phyloP scores from a whole-genome alignment of 192 early-diverging fungal genomes.

The Jimgerdemannia flammicorona region DNA sequence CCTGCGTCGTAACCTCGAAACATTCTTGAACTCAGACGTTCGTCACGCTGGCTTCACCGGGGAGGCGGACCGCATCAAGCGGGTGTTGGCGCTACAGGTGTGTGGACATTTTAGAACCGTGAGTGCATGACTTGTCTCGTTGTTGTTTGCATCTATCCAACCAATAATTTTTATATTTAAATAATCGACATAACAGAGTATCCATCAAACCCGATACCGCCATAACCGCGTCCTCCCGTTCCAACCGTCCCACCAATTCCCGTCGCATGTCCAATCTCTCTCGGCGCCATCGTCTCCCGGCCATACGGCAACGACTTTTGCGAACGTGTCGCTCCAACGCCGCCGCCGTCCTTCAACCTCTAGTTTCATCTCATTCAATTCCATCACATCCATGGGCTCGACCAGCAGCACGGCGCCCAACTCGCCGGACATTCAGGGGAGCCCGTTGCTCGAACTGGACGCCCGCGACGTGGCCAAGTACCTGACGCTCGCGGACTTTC shows the following conservation, averaged over 20 bases:
- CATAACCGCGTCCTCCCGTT: not conserved
- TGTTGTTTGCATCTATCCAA: too few species aligned
- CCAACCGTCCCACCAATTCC: not conserved
- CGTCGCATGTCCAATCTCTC: too few species aligned
- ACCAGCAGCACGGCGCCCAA: not conserved
- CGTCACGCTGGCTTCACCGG: slow-evolving; percentile 32
- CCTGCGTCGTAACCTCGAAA: slow-evolving; percentile 37
- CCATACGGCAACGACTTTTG: too few species aligned
- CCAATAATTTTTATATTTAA: too few species aligned
- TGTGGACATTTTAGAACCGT: not conserved
- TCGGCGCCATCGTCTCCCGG: too few species aligned
- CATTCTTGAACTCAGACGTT: slow-evolving; percentile 46
- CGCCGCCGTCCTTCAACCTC: not conserved
- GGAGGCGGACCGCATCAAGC: slow-evolving; percentile 38
- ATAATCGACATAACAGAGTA: not conserved
- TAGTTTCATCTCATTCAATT: not conserved
- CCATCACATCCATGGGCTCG: not conserved
- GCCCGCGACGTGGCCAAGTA: slow-evolving; percentile 27
- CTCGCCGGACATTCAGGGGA: not conserved
- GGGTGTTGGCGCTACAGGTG: slow-evolving; percentile 20
- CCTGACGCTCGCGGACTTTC: slow-evolving; percentile 39
- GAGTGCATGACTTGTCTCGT: not conserved
- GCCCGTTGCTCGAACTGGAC: slow-evolving; percentile 8
- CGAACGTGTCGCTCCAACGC: not conserved
- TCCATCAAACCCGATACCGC: not conserved